Base-by-base conservation (phyloP, 2,329 filamentous ascomycete species). In the Colletotrichum sp. region DNA sequence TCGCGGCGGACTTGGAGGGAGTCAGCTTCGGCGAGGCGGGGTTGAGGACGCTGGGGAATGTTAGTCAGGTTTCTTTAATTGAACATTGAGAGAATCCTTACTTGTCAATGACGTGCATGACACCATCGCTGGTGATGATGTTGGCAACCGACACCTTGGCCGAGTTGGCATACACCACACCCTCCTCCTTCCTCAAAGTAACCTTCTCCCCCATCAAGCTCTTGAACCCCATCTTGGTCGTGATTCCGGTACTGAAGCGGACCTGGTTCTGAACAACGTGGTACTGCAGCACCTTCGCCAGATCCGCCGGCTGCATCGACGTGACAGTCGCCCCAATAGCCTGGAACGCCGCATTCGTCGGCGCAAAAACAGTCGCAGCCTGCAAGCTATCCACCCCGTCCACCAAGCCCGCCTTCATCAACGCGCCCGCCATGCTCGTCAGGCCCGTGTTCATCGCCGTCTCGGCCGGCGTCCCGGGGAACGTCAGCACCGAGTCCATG, bases 231-330 rank as follows among this genome's bases (percentile, higher is more conserved):
- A 81, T 81, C 60, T 76, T 76, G 3, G 52, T 39, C 18, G 65
- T 62, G 0, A 76, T 30, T 4, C 52, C 34, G 10, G 71, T 24
- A 21, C 59, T 76, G 65, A 75, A 71, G 79, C 82, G 70, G 5
- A 92, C 87, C 18, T 86, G 87, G 62, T 88, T 88, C 65, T 87
- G 86, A 62, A 94, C 83, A 68, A 94, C 87, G 81, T 95, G 93
- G 83, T 95, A 95, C 36, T 87, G 84, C 39, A 95, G 86, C 63
- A 94, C 87, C 32, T 82, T 82, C 3, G 86, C 82, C 2, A 94
- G 85, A 16, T 91, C 83, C 15, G 87, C 82, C 1, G 83, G 81
- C 26, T 86, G 86, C 57, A 92, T 82, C 72, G 87, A 87, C 36
- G 83, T 81, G 15, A 91, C 80, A 26, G 88, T 85, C 65, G 87